A percentile compares a stretch with the other conserved stretches of the same genome.
These are phyloP conservation scores for Blastocrithidia nonstop DNA, from an alignment of 208 protist genomes.

Conservation along the genomic window DNA sequence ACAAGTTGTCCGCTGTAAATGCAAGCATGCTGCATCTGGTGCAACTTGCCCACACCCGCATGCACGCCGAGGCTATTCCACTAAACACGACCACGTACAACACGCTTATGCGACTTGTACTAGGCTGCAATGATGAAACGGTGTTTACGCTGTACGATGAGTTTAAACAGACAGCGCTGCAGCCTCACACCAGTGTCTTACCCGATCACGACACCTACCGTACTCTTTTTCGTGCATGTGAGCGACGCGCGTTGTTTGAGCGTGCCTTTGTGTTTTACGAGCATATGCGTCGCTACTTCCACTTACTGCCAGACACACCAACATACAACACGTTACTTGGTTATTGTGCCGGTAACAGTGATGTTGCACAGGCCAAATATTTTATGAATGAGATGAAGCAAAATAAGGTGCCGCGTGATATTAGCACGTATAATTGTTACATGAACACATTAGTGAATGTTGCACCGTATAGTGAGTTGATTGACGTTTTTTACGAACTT, in stretches of 20 bases:
- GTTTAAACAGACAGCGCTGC: slow-evolving; percentile 49
- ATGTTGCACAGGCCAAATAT: slow-evolving; percentile 78
- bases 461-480: slow-evolving; percentile 70
- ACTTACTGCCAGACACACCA: slow-evolving; percentile 52
- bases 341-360: slow-evolving; percentile 72
- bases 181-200: slow-evolving; percentile 1
- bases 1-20: no score
- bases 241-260: slow-evolving; percentile 64
- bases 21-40: slow-evolving; percentile 54
- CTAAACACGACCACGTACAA: slow-evolving; percentile 84
- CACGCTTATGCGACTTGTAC: slow-evolving; percentile 71
- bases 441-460: slow-evolving; percentile 68
- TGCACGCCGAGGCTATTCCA: slow-evolving; percentile 74
- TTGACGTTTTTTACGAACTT: slow-evolving; percentile 68
- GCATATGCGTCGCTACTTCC: slow-evolving; percentile 66
- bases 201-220: slow-evolving; percentile 72
- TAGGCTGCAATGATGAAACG: slow-evolving; percentile 47
- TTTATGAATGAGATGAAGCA: slow-evolving; percentile 84
- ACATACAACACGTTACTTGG: slow-evolving; percentile 82
- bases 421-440: slow-evolving; percentile 86
- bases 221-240: slow-evolving; percentile 78
- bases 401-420: slow-evolving; percentile 36
- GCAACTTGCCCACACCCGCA: slow-evolving; percentile 48
- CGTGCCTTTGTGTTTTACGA: slow-evolving; percentile 73
- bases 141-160: slow-evolving; percentile 79